Base-by-base conservation (phyloP, 768 basidiomycete genomes). In the Leucosporidium yakuticum region DNA sequence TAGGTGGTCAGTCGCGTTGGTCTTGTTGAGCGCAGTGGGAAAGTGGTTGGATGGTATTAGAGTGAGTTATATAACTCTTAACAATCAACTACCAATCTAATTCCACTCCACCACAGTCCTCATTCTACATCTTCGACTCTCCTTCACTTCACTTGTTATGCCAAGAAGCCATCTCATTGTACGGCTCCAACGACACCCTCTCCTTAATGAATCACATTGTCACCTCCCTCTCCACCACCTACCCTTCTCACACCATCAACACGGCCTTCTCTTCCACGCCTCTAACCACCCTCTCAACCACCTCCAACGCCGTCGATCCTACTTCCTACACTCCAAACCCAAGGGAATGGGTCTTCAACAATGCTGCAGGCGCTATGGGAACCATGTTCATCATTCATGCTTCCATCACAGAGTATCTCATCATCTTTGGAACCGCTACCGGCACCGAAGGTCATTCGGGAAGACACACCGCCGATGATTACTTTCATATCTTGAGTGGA, bases 331-430 rank as follows among this genome's bases (percentile, higher is more conserved):
- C 56, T 2, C 76, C 51, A 71, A 79, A 70, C 68, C 77, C 83
- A 27, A 81, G 81, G 48, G 93, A 97, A 76, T 97, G 95, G 95
- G 85, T 96, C 31, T 89, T 95, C 80, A 97, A 87, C 82, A 98
- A 97, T 75, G 94, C 95, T 0, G 96, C 94, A 17, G 96, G 96
- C 0, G 70, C 74, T 17, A 77, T 74, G 74, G 77, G 78, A 53
- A 88, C 88, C 44, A 97, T 99, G 95, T 96, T 93, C 78, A 84
- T 98, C 80, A 90, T 98, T 71, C 96, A 98, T 39, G 91, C 95
- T 23, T 88, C 86, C 80, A 87, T 99, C 75, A 97, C 95, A 15
- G 96, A 99, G 81, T 99, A 95, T 81, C 84, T 91, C 73, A 92
- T 92, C 78, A 47, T 76, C 57, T 75, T 74, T 60, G 73, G 96